These are phyloP conservation scores for Sedum album DNA, from an alignment of 164 flowering plant species.

Conservation along the genomic window DNA sequence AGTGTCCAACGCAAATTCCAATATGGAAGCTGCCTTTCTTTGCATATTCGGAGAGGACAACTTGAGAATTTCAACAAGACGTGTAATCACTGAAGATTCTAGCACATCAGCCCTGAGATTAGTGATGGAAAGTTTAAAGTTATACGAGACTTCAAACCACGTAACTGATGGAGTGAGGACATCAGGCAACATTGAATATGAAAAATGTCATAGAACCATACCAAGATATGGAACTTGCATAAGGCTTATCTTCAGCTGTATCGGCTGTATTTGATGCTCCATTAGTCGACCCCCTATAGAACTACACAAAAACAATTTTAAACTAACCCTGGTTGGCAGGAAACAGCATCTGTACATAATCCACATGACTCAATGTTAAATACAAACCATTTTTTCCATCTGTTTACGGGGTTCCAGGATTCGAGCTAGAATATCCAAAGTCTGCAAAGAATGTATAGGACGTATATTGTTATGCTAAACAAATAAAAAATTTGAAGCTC, in stretches of 20 bases:
- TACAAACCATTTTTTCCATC: slow-evolving; percentile 49
- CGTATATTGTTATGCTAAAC: slow-evolving; percentile 8
- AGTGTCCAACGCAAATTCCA: slow-evolving; percentile 40
- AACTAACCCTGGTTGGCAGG: slow-evolving; percentile 9
- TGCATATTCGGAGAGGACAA: slow-evolving; percentile 47
- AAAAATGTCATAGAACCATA: background rate
- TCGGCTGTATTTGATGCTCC: slow-evolving; percentile 27
- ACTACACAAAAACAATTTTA: slow-evolving; percentile 30
- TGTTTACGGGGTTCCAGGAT: slow-evolving; percentile 66
- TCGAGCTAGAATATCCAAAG: slow-evolving; percentile 54
- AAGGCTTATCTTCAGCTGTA: slow-evolving; percentile 6
- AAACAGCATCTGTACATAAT: background rate
- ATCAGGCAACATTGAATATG: background rate
- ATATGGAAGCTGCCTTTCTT: slow-evolving; percentile 61
- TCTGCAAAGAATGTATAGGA: slow-evolving; percentile 36
- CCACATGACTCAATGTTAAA: background rate
- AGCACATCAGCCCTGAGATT: slow-evolving; percentile 31
- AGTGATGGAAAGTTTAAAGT: background rate
- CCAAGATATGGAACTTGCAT: background rate
- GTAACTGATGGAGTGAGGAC: background rate
- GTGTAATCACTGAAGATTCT: slow-evolving; percentile 34
- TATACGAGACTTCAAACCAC: background rate
- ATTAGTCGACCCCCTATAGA: slow-evolving; percentile 50
- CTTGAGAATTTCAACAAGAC: slow-evolving; percentile 52
- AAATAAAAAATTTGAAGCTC: background rate